A percentile compares a stretch with the other conserved stretches of the same genome.
phyloP scores from a whole-genome alignment of 768 basidiomycete genomes.

The Multifurca ochricompacta region DNA sequence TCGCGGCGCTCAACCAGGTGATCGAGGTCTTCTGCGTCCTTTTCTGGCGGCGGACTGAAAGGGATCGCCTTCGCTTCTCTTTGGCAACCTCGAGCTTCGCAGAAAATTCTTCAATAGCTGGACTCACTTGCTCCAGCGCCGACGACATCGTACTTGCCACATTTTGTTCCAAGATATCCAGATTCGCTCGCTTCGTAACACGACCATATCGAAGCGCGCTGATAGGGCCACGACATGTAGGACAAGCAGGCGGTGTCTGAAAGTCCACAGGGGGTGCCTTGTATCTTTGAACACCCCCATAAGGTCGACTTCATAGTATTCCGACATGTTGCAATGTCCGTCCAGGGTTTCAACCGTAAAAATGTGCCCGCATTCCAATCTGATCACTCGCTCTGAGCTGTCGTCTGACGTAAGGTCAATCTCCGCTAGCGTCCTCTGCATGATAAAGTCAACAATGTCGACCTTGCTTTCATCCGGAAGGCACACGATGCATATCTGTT shows the following conservation, averaged over 20 bases:
- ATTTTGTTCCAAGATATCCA: conserved; percentile 34
- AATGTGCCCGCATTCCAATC: conserved; percentile 30
- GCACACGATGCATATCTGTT: conserved; percentile 30
- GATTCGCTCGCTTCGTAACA: conserved; percentile 29
- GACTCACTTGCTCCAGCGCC: conserved; percentile 16
- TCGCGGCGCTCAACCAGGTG: not conserved
- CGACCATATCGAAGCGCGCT: conserved; percentile 31
- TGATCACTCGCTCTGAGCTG: conserved; percentile 26
- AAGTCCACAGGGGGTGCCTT: conserved; percentile 27
- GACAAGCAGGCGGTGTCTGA: conserved; percentile 29
- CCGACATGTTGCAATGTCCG: conserved; percentile 27
- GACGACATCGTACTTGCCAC: conserved; percentile 29
- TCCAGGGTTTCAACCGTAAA: conserved; percentile 37
- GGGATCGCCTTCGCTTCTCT: conserved; percentile 19
- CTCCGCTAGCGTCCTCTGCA: conserved; percentile 26
- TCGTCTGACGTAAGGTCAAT: conserved; percentile 25
- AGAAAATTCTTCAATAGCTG: conserved; percentile 13
- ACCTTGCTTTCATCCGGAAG: conserved; percentile 21
- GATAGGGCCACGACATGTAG: conserved; percentile 31
- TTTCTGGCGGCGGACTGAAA: not conserved
- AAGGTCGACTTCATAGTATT: conserved; percentile 26
- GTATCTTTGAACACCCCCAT: conserved; percentile 23
- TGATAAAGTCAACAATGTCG: conserved; percentile 33
- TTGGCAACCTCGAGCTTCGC: conserved; percentile 4
- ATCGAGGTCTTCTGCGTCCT: not conserved